phyloP scores from a whole-genome alignment of 768 basidiomycete genomes.

The Tricholoma bakamatsutake region DNA sequence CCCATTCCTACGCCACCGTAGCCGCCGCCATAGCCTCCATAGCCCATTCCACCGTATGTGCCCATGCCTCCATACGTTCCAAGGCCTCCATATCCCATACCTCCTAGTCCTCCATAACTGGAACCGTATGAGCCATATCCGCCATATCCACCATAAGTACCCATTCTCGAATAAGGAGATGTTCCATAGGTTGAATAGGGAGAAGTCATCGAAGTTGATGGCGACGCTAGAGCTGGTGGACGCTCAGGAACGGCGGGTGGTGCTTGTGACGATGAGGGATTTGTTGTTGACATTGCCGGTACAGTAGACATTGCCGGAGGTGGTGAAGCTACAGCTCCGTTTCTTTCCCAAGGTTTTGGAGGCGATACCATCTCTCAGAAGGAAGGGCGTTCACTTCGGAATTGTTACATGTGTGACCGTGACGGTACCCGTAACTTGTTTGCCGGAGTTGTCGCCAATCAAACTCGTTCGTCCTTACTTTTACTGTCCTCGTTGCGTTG shows the following conservation, averaged over 20 bases:
- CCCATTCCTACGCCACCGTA: slow-evolving; percentile 20
- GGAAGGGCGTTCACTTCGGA: too few species aligned
- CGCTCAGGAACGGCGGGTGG: slow-evolving; percentile 49
- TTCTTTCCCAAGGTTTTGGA: slow-evolving; percentile 87
- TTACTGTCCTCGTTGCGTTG: too few species aligned
- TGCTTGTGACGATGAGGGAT: slow-evolving; percentile 20
- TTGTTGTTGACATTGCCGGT: slow-evolving; percentile 19
- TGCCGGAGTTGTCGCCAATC: too few species aligned
- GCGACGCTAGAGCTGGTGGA: slow-evolving; percentile 44
- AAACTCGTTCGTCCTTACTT: too few species aligned
- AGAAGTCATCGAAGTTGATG: slow-evolving; percentile 34
- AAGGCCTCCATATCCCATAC: slow-evolving; percentile 28
- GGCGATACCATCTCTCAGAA: slow-evolving; percentile 60
- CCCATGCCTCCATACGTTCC: slow-evolving; percentile 25
- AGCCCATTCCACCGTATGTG: slow-evolving; percentile 35
- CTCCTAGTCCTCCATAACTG: slow-evolving; percentile 26
- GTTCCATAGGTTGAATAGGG: slow-evolving; percentile 37
- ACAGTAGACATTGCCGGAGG: slow-evolving; percentile 22
- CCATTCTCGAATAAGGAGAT: slow-evolving; percentile 39
- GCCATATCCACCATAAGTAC: slow-evolving; percentile 26
- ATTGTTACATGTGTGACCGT: too few species aligned
- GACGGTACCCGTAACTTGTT: too few species aligned
- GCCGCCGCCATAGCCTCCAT: slow-evolving; percentile 11
- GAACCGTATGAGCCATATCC: slow-evolving; percentile 24
- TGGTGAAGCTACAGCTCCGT: slow-evolving; percentile 33